Evolutionary conservation across 495 filamentous ascomycete genomes (phyloP), one percentile per base, ranked within the genome.

Genomic region (Aspergillus steynii): DNA sequence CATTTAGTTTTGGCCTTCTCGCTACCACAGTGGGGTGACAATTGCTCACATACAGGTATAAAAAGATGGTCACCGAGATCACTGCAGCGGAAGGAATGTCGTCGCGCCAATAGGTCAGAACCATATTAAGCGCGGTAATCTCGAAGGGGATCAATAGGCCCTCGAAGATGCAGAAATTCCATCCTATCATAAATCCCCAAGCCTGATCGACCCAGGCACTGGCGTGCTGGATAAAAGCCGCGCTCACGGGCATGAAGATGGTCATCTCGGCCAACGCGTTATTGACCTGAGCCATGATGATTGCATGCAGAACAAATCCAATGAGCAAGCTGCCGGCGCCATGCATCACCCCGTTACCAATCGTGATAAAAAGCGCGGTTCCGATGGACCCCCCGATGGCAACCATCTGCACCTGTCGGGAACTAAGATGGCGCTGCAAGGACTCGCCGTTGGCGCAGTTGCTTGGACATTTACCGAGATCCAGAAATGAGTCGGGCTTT

Each of bases 121-220:
- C 84, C 50, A 90, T 68, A 57, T 86, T 88, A 62, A 88, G 82
- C 7, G 88, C 87, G 3, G 83, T 82, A 48, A 91, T 85, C 29
- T 91, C 88, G 64, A 90, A 91, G 0, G 88, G 88, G 20, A 91
- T 85, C 8, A 88, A 70, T 29, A 84, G 78, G 0, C 86, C 88
- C 67, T 89, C 84, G 60, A 71, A 70, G 55, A 89, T 83, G 60
- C 90, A 75, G 68, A 92, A 92, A 58, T 84, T 81, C 81, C 81
- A 85, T 4, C 79, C 81, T 46, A 31, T 31, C 62, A 77, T 77
- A 62, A 83, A 83, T 9, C 82, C 82, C 68, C 78, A 74, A 6
- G 82, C 78, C 27, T 78, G 75, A 58, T 85, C 82, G 50, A 84
- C 77, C 74, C 82, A 85, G 50, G 75, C 69, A n/a, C 66, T 62